phyloP scores from a whole-genome alignment of 2,329 filamentous ascomycete genomes.

The Ophiostoma triangulosporum region DNA sequence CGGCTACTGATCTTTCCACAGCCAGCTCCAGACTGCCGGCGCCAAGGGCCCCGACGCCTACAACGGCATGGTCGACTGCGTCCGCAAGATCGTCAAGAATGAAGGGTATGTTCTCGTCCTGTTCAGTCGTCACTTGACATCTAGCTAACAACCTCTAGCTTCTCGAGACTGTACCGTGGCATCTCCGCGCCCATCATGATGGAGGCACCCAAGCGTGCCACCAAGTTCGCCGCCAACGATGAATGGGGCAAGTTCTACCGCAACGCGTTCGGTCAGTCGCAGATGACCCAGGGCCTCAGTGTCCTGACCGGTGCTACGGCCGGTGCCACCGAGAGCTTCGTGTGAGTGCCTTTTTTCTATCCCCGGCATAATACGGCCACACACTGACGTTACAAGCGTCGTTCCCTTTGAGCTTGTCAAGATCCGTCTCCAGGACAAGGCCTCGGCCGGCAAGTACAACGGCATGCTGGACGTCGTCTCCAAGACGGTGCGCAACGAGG shows the following conservation, averaged over 20 bases:
- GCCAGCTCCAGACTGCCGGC: conserved; percentile 72
- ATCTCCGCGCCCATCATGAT: conserved; percentile 94
- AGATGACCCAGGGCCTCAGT: conserved; percentile 87
- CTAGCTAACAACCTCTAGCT: conserved; percentile 31
- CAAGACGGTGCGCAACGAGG: conserved; percentile 40
- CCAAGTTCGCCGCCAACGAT: conserved; percentile 98
- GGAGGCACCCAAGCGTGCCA: conserved; percentile 54
- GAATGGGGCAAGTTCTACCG: conserved; percentile 95
- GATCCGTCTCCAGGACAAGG: conserved; percentile 93
- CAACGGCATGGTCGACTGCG: conserved; percentile 96
- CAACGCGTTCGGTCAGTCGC: conserved; percentile 64
- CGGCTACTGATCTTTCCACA: conserved; percentile 24
- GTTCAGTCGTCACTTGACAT: background rate
- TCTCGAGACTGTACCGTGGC: conserved; percentile 85
- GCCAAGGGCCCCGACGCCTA: conserved; percentile 68
- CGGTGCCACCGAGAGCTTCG: conserved; percentile 89
- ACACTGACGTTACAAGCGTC: conserved; percentile 32
- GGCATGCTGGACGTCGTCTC: conserved; percentile 67
- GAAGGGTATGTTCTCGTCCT: conserved; percentile 57
- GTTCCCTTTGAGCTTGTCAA: conserved; percentile 98
- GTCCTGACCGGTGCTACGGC: conserved; percentile 88
- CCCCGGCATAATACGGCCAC: background rate
- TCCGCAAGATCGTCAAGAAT: conserved; percentile 89
- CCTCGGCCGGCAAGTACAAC: conserved; percentile 76
- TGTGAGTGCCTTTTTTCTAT: conserved; percentile 9